Conservation (phyloP, 148 eudicot genomes). For the Persicaria maculosa region DNA sequence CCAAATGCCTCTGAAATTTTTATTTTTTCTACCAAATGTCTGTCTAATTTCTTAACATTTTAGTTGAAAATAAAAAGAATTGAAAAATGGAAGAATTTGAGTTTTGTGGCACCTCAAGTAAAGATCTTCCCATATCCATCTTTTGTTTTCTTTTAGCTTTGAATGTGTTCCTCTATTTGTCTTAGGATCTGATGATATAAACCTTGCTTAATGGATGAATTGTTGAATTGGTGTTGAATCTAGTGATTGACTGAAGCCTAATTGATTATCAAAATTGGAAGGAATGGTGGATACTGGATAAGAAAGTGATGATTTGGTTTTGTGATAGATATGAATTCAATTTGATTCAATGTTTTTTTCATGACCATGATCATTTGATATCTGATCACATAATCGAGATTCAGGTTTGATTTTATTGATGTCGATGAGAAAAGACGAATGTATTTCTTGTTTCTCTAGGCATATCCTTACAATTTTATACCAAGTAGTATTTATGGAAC, state of each 20-base stretch:
- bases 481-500: background rate
- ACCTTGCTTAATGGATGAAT: background rate
- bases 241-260: background rate
- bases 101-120: conserved; percentile 11
- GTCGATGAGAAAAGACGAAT: too few relatives aligned
- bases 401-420: too few relatives aligned
- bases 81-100: conserved; percentile 14
- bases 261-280: background rate
- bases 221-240: background rate
- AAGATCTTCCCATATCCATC: background rate
- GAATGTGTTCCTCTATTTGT: background rate
- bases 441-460: too few relatives aligned
- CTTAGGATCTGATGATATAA: background rate
- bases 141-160: background rate
- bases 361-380: too few relatives aligned
- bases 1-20: too few relatives aligned
- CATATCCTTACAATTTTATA: background rate
- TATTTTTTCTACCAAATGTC: too few relatives aligned
- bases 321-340: too few relatives aligned
- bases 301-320: background rate
- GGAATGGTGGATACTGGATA: background rate
- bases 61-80: too few relatives aligned
- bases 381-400: too few relatives aligned
- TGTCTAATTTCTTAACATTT: too few relatives aligned
- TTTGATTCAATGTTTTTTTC: too few relatives aligned